These are phyloP conservation scores for Akanthomyces lecanii DNA, from an alignment of 2,329 filamentous ascomycete species.

Conservation along the genomic window DNA sequence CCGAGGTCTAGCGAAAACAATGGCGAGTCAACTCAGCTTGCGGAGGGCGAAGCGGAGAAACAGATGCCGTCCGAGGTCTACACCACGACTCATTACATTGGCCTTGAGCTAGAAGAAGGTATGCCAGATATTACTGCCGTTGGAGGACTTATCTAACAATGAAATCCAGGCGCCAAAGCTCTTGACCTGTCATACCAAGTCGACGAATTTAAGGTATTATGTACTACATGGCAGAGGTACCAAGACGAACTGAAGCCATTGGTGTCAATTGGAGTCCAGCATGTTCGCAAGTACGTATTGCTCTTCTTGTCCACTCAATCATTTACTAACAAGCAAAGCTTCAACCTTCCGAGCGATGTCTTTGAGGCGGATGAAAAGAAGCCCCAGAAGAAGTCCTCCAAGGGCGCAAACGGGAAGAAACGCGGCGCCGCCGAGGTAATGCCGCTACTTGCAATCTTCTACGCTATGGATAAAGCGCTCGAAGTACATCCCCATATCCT, in stretches of 20 bases:
- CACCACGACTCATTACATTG: slow-evolving; percentile 93
- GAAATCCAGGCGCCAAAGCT: slow-evolving; percentile 55
- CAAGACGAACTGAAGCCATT: slow-evolving; percentile 61
- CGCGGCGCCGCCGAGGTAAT: slow-evolving; percentile 46
- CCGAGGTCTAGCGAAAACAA: slow-evolving; percentile 27
- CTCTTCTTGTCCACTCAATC: slow-evolving; percentile 18
- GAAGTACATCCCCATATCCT: background rate
- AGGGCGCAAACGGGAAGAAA: slow-evolving; percentile 43
- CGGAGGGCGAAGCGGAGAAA: slow-evolving; percentile 42
- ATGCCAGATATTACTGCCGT: slow-evolving; percentile 30
- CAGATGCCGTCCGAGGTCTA: slow-evolving; percentile 51
- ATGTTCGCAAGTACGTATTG: slow-evolving; percentile 72
- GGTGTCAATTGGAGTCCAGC: slow-evolving; percentile 69
- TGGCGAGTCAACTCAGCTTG: slow-evolving; percentile 46
- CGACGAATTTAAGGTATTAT: slow-evolving; percentile 79
- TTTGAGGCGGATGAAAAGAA: slow-evolving; percentile 76
- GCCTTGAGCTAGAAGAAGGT: slow-evolving; percentile 75
- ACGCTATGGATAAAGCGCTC: slow-evolving; percentile 13
- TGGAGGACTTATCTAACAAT: background rate
- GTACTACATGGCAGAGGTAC: slow-evolving; percentile 71
- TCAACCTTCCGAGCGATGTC: slow-evolving; percentile 83
- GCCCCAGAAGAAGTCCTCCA: slow-evolving; percentile 56
- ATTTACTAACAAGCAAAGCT: slow-evolving; percentile 39
- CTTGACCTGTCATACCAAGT: slow-evolving; percentile 79
- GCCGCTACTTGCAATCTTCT: slow-evolving; percentile 22